These are phyloP conservation scores for Kondoa subrosea DNA, from an alignment of 768 basidiomycete species.

Conservation along the genomic window DNA sequence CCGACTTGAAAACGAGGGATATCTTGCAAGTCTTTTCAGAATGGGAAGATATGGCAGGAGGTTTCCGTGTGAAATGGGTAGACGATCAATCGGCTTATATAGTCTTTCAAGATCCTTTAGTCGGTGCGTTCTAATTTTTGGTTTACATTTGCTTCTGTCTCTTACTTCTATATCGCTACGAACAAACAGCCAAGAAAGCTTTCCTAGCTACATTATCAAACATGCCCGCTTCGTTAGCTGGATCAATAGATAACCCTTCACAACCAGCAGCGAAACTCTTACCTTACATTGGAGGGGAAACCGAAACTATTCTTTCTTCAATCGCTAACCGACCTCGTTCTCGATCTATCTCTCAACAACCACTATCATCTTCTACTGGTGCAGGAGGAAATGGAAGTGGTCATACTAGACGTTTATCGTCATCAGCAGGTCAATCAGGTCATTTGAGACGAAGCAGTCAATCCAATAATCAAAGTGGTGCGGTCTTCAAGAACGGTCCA, in stretches of 20 bases:
- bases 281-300: constrained; percentile 90
- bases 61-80: constrained; percentile 97
- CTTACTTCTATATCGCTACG: background rate
- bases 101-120: constrained; percentile 76
- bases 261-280: constrained; percentile 36
- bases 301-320: constrained; percentile 42
- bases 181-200: constrained; percentile 63
- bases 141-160: background rate
- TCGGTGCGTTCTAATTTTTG: constrained; percentile 47
- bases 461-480: background rate
- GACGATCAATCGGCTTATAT: constrained; percentile 91
- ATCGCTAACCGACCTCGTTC: constrained; percentile 30
- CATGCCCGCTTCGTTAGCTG: constrained; percentile 35
- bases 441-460: background rate
- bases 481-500: background rate
- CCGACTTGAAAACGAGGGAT: constrained; percentile 94
- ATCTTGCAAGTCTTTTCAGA: constrained; percentile 79
- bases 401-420: background rate
- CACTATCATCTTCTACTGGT: background rate
- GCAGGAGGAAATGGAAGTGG: no score
- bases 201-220: constrained; percentile 75
- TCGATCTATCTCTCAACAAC: constrained; percentile 8
- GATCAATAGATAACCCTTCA: background rate
- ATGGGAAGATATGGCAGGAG: constrained; percentile 68
- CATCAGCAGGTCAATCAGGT: background rate